Percentiles rank a stretch among this genome's conserved stretches.
phyloP scores from a whole-genome alignment of 2,329 filamentous ascomycete genomes.

The Penicillium sp. region DNA sequence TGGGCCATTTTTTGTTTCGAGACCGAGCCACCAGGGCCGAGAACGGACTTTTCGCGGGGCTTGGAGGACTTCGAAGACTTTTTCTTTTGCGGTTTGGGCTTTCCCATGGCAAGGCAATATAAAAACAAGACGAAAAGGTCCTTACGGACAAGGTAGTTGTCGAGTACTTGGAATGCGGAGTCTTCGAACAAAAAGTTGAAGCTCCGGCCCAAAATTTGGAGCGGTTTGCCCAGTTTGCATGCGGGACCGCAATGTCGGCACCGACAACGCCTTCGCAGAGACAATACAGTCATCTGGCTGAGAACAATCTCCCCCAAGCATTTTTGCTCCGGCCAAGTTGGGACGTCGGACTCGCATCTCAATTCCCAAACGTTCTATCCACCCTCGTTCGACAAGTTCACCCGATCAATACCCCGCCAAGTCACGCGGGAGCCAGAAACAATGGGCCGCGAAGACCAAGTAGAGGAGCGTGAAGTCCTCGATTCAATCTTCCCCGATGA shows the following conservation, averaged over 20 bases:
- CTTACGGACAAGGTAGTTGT: neutral
- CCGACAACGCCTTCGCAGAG: conserved; percentile 18
- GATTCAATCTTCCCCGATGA: conserved; percentile 98
- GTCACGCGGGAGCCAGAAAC: conserved; percentile 30
- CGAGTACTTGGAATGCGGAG: conserved; percentile 7
- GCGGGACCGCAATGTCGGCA: conserved; percentile 31
- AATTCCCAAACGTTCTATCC: conserved; percentile 2
- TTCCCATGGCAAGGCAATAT: conserved; percentile 46
- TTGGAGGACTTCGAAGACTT: conserved; percentile 43
- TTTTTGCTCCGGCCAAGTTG: neutral
- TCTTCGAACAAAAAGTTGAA: conserved; percentile 23
- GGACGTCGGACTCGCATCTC: neutral
- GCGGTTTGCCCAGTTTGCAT: conserved; percentile 45
- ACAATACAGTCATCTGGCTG: conserved; percentile 12
- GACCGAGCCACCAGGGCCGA: conserved; percentile 41
- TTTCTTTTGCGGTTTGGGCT: conserved; percentile 51
- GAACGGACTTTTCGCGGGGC: conserved; percentile 43
- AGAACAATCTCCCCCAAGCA: neutral
- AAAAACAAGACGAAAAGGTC: conserved; percentile 4
- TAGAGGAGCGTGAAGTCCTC: conserved; percentile 94
- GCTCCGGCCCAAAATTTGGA: conserved; percentile 30
- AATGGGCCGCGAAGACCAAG: conserved; percentile 73
- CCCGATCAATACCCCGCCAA: conserved; percentile 29
- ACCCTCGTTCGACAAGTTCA: neutral
- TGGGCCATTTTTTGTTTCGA: conserved; percentile 47